These are phyloP conservation scores for Apiospora hydei DNA, from an alignment of 2,329 filamentous ascomycete genomes.

Conservation along the genomic window DNA sequence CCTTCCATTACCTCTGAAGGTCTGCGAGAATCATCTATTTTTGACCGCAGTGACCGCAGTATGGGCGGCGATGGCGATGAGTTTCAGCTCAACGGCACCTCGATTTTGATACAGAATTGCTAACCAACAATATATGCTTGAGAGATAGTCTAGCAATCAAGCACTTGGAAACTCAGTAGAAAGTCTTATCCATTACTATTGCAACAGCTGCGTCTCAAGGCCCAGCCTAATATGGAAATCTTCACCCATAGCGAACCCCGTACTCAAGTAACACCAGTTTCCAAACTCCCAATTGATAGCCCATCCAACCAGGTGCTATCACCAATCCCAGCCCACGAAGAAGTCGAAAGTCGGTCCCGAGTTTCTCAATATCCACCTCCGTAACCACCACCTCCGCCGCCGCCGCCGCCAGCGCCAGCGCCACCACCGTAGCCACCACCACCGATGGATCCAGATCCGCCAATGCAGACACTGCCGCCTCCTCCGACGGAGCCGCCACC, in stretches of 20 bases:
- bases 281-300: no score
- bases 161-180: no score
- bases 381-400: neutral
- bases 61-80: conserved; percentile 56
- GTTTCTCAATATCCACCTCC: neutral
- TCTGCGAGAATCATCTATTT: conserved; percentile 61
- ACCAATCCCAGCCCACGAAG: neutral
- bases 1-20: no score
- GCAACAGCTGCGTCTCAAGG: no score
- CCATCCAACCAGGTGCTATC: neutral
- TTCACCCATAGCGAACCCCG: no score
- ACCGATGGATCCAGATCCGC: neutral
- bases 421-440: neutral
- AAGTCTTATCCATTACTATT: no score
- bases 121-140: no score
- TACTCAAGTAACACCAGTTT: no score
- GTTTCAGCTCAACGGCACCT: conserved; percentile 29
- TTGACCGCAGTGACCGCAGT: conserved; percentile 60
- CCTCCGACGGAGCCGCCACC: neutral
- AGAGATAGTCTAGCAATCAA: no score
- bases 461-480: neutral
- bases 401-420: neutral
- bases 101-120: conserved; percentile 18
- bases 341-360: no score
- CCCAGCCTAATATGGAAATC: no score